Evolutionary conservation across 306 rosid genomes (phyloP), one percentile per base, ranked within the genome.

Genomic region (Trifolium pratense): DNA sequence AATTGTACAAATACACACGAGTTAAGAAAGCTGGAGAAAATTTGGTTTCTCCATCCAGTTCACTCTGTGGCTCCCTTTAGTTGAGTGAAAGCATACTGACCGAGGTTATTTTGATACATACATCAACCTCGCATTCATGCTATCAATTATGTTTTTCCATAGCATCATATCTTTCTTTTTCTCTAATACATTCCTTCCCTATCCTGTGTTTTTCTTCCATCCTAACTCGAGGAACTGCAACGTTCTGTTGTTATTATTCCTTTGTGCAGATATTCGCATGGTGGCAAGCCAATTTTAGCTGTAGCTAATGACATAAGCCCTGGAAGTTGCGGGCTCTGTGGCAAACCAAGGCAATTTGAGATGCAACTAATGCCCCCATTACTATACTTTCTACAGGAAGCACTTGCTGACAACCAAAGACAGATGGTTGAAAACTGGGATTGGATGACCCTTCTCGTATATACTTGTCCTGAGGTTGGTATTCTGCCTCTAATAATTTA

Each of bases 331-430:
- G 61, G 74, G 66, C 77, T 76, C 3, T 93, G 98, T 85, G 94
- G 97, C 61, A 90, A 42, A 63, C 70, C 84, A 40, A 89, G 94
- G 84, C 88, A 79, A 68, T 93, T 81, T 77, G 98, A 93, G 80
- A 75, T 91, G 96, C 97, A 93, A 79, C 81, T 91, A 34, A 93
- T 93, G 98, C 83, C 98, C 23, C 93, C 93, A 18, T 51, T 93
- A 78, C 78, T 89, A 45, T 93, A 88, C 79, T 93, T 86, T 83
- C 84, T 93, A 36, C 91, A 71, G 34, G 96, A 88, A 83, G 92
- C 89, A 23, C 89, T 86, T 17, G 89, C 71, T 52, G 89, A 78
- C 73, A 34, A 68, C 52, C 88, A 77, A 70, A 82, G 85, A 70
- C 80, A 63, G 37, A 36, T 73, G 59, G 31, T 93, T 60, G 91